Conservation (phyloP, 2,329 filamentous ascomycete species). For the Acrodontium crateriforme region DNA sequence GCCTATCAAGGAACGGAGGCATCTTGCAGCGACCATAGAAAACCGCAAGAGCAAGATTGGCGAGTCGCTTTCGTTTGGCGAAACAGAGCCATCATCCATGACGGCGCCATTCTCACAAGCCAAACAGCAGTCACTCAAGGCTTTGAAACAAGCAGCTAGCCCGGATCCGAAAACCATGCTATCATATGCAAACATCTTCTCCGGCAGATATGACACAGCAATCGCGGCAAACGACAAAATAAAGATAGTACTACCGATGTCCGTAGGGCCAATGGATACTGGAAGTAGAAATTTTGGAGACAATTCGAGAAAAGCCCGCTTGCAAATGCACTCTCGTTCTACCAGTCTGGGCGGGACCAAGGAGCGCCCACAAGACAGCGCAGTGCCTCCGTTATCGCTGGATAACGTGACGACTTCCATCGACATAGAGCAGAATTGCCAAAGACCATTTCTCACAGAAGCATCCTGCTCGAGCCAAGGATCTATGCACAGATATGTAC, state of each 20-base stretch:
- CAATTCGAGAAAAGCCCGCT: too few species aligned
- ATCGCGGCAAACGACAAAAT: conserved; percentile 9
- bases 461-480: conserved; percentile 27
- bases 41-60: conserved; percentile 19
- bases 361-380: conserved; percentile 27
- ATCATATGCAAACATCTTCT: conserved; percentile 15
- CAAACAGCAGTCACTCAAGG: too few species aligned
- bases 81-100: too few species aligned
- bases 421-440: conserved; percentile 3
- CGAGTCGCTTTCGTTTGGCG: conserved; percentile 15
- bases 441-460: conserved; percentile 20
- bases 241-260: conserved; percentile 14
- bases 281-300: conserved; percentile 9
- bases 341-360: conserved; percentile 21
- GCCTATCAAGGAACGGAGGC: conserved; percentile 14
- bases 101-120: too few species aligned
- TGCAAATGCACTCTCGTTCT: conserved; percentile 17
- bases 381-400: conserved; percentile 26
- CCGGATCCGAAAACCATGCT: conserved; percentile 14
- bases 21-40: conserved; percentile 27
- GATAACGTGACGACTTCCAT: conserved; percentile 2
- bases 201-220: conserved; percentile 11
- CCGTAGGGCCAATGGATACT: conserved; percentile 13
- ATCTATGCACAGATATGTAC: conserved; percentile 28
- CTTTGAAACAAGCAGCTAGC: too few species aligned